Conservation (phyloP, 1,284 basidiomycete species). For the Leccinum pallidistipes region DNA sequence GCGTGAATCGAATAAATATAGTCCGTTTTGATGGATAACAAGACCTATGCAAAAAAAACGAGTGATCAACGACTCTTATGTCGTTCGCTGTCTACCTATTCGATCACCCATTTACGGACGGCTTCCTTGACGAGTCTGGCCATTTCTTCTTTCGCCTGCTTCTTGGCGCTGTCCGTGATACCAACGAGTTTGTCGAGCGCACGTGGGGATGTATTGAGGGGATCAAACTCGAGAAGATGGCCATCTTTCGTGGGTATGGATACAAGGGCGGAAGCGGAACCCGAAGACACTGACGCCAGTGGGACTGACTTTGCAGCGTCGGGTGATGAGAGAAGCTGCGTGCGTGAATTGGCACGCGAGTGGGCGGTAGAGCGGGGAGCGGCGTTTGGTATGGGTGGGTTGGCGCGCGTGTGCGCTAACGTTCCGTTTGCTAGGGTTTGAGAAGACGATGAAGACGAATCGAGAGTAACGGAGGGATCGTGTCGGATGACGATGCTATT, state of each 20-base stretch:
- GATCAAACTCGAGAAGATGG: conserved; percentile 76
- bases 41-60: conserved; percentile 3
- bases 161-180: conserved; percentile 77
- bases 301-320: conserved; percentile 15
- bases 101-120: conserved; percentile 67
- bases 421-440: conserved; percentile 10
- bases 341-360: conserved; percentile 43
- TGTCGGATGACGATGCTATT: conserved; percentile 63
- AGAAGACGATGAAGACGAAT: conserved; percentile 21
- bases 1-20: conserved; percentile 22
- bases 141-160: conserved; percentile 75
- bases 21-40: background rate
- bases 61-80: background rate
- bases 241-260: conserved; percentile 74
- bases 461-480: conserved; percentile 50
- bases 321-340: conserved; percentile 35
- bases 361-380: conserved; percentile 26
- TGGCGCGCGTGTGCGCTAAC: conserved; percentile 45
- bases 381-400: conserved; percentile 47
- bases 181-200: conserved; percentile 71
- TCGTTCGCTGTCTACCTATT: conserved; percentile 15
- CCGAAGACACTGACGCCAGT: conserved; percentile 14
- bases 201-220: conserved; percentile 65
- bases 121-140: conserved; percentile 64
- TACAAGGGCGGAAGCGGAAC: conserved; percentile 47